Evolutionary conservation across 176 grass and related monocot species (phyloP).

Genomic region (Avena eriantha): DNA sequence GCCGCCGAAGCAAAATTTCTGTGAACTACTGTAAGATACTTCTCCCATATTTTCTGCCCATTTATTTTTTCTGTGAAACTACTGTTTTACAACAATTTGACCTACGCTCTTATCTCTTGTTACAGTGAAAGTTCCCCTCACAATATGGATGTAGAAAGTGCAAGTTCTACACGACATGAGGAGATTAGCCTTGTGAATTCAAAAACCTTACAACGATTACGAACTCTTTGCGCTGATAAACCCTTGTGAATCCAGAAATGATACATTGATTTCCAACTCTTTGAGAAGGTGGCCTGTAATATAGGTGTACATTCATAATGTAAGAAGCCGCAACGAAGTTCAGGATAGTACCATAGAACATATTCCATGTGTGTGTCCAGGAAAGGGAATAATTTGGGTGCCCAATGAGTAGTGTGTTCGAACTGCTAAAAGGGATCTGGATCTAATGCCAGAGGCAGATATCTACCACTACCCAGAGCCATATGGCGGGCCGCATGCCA

Average conservation of each 20-base stretch:
- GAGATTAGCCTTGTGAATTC: conserved; percentile 11
- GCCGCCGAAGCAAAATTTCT: no score
- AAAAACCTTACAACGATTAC: neutral
- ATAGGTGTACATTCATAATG: neutral
- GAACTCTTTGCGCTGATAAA: neutral
- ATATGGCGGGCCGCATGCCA: no score
- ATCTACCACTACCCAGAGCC: neutral
- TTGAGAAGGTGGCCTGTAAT: neutral
- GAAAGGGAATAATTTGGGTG: neutral
- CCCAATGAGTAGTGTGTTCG: neutral
- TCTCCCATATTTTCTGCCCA: neutral
- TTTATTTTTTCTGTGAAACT: neutral
- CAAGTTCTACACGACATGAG: neutral
- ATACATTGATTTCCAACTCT: neutral
- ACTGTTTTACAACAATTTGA: neutral
- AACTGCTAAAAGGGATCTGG: neutral
- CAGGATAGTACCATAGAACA: neutral
- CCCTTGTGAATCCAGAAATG: neutral
- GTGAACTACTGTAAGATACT: no score
- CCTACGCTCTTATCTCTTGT: neutral
- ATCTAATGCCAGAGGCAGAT: neutral
- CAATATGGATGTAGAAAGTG: conserved; percentile 21
- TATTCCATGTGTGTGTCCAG: neutral
- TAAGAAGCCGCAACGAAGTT: neutral
- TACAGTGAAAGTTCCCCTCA: conserved; percentile 7